Percentiles rank a stretch among this genome's conserved stretches.
Conservation (phyloP, 106 monocot species). For the Agapanthus africanus region DNA sequence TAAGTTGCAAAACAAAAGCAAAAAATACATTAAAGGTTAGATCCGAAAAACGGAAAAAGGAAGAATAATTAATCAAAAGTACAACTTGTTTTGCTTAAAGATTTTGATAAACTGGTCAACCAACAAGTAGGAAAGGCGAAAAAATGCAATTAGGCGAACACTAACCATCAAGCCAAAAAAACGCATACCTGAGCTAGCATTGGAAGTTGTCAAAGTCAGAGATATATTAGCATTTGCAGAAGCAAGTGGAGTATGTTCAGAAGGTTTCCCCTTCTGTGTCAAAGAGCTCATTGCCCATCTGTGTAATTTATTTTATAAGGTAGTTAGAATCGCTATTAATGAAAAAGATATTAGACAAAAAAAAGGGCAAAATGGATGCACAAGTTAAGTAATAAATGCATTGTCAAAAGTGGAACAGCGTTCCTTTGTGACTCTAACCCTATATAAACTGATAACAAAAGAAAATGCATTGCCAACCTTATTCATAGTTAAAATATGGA, state of each 20-base stretch:
- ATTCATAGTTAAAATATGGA: not conserved
- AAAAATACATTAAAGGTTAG: no score
- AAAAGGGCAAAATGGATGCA: not conserved
- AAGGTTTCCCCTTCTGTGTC: constrained; percentile 72
- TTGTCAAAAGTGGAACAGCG: no score
- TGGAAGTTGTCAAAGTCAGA: constrained; percentile 36
- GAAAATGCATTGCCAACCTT: not conserved
- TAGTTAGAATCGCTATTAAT: not conserved
- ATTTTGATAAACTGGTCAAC: not conserved
- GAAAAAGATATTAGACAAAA: not conserved
- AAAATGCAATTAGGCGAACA: not conserved
- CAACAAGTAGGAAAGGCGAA: not conserved
- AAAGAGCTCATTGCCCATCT: constrained; percentile 99
- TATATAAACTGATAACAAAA: not conserved
- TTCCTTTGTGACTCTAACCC: not conserved
- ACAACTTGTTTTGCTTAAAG: not conserved
- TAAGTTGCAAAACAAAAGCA: not conserved
- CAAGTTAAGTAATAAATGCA: not conserved
- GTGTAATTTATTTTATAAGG: constrained; percentile 13
- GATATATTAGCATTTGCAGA: constrained; percentile 41
- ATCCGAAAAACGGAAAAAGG: no score
- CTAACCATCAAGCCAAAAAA: not conserved
- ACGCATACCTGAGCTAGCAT: constrained; percentile 48
- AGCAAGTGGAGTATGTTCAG: constrained; percentile 50
- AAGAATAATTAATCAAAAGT: not conserved